These are phyloP conservation scores for Termitomyces eurrhizus DNA, from an alignment of 768 basidiomycete genomes.

Conservation along the genomic window DNA sequence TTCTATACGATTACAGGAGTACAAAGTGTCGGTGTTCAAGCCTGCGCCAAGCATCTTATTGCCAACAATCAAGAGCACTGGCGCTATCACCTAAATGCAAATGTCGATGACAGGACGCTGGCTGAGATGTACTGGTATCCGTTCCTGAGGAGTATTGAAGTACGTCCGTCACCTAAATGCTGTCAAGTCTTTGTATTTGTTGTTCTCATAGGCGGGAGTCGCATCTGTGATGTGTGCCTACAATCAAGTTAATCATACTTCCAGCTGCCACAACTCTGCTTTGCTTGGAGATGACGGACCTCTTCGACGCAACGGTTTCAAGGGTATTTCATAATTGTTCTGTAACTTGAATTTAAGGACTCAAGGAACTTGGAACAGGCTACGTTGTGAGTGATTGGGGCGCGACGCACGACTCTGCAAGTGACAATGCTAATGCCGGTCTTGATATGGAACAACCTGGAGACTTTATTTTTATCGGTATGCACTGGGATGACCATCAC, in stretches of 20 bases:
- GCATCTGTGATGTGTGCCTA: constrained; percentile 50
- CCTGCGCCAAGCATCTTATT: constrained; percentile 51
- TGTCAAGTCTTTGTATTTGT: neutral
- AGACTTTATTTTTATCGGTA: constrained; percentile 43
- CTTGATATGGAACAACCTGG: constrained; percentile 52
- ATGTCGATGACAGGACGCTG: constrained; percentile 55
- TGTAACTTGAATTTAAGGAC: neutral
- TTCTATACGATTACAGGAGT: constrained; percentile 58
- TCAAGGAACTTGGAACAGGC: constrained; percentile 21
- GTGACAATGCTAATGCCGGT: constrained; percentile 43
- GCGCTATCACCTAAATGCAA: constrained; percentile 41
- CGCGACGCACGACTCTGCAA: constrained; percentile 43
- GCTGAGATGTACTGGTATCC: constrained; percentile 52
- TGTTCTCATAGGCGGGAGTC: constrained; percentile 37
- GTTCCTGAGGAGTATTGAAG: constrained; percentile 47
- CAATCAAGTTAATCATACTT: constrained; percentile 56
- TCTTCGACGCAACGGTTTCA: constrained; percentile 37
- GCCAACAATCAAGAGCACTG: constrained; percentile 51
- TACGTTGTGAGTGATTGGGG: constrained; percentile 54
- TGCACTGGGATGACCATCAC: neutral
- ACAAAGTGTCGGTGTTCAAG: constrained; percentile 57
- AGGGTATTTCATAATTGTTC: constrained; percentile 25
- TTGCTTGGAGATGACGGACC: constrained; percentile 40
- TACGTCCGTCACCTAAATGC: constrained; percentile 12
- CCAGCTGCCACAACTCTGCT: constrained; percentile 58